phyloP scores from a whole-genome alignment of 2,329 filamentous ascomycete genomes.

The Fonsecaea pugnacius region DNA sequence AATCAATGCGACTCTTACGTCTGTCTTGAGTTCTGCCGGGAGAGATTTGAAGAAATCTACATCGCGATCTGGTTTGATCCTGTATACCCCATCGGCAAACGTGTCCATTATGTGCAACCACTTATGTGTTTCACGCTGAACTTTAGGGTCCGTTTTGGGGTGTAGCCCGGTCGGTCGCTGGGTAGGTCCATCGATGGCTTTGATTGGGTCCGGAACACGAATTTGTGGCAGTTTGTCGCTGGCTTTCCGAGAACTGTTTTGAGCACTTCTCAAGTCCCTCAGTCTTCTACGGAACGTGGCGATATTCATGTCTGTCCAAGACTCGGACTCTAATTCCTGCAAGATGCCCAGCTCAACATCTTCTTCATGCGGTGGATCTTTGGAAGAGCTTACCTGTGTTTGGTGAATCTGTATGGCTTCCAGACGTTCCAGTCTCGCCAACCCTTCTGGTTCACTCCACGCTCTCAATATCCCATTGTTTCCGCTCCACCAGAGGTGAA shows the following conservation, averaged over 20 bases:
- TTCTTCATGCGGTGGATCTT: background rate
- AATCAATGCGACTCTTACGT: background rate
- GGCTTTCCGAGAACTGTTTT: background rate
- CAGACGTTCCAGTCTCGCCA: background rate
- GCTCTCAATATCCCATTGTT: background rate
- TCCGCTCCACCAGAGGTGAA: background rate
- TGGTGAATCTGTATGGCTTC: background rate
- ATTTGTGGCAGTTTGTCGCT: background rate
- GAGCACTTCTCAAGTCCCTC: background rate
- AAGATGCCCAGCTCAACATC: background rate
- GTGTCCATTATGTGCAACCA: background rate
- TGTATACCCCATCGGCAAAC: background rate
- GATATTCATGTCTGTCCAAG: background rate
- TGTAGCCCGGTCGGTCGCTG: background rate
- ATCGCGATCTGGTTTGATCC: background rate
- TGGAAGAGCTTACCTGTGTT: background rate
- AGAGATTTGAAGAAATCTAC: background rate
- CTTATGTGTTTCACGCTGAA: background rate
- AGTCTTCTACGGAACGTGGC: background rate
- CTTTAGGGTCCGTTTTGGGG: background rate
- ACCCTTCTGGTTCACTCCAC: background rate
- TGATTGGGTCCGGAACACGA: background rate
- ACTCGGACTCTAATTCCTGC: background rate
- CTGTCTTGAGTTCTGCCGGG: background rate
- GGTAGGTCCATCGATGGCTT: background rate